Base-by-base conservation (phyloP, 192 early-diverging fungal species). In the Gaertneriomyces sp. region DNA sequence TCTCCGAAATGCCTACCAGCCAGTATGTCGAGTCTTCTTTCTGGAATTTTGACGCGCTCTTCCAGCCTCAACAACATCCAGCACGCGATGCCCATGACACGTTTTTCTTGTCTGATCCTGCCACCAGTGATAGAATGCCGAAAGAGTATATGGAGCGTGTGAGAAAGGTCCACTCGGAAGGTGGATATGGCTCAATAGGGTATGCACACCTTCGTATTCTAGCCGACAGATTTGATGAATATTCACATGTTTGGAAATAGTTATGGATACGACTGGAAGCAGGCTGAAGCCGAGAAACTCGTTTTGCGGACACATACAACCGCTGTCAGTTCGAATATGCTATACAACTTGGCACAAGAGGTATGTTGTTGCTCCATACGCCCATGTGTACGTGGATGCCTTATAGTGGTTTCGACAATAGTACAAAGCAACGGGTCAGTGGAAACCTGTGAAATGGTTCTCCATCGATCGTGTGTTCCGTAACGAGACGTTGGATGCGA, bases 31-130 rank as follows among this genome's bases (percentile, higher is more conserved):
- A 98, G 71, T 90, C 89, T 58, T 91, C 93, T 64, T 99, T 99
- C 89, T 99, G 97, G 97, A 99, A 99, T 82, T 99, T 99, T 77
- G 97, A 99, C 76, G 91, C 95, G 33, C 88, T 99, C 61, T 99
- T 96, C 86, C 95, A 98, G 72, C 96, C 97, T 38, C 95, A 99
- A 84, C 93, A 97, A 79, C 97, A 99, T 67, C 88, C 95, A 56
- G 94, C 90, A 3, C 70, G 85, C 10, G 81, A 80, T 70, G 76
- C 78, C 53, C 79, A 85, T 60, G 82, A 85, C 74, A 78, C 72
- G 52, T 87, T 86, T 74, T 84, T 81, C 63, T 54, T 84, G 33
- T 61, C 68, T 40, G 81, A 90, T 58, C 92, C 92, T 12, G 87
- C 87, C 44, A 89, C 82, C 16, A 79, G 83, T 17, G 81, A 81